Conservation (phyloP, 75 land plant genomes). For the Adiantum capillusveneris region DNA sequence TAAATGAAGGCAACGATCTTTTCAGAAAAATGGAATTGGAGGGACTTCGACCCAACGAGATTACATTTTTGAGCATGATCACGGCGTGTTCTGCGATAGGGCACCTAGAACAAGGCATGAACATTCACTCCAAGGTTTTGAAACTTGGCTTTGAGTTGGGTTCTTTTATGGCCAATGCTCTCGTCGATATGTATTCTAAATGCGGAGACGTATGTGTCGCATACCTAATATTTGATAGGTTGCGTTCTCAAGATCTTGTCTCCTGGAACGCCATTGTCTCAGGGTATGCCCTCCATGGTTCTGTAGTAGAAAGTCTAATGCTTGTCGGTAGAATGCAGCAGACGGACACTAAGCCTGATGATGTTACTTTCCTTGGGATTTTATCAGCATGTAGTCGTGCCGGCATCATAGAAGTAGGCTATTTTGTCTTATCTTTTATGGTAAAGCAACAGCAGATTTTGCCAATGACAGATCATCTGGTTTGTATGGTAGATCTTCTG, state of each 20-base stretch:
- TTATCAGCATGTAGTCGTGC: slow-evolving; percentile 48
- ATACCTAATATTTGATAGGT: slow-evolving; percentile 20
- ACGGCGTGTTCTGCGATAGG: slow-evolving; percentile 25
- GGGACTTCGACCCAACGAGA: slow-evolving; percentile 19
- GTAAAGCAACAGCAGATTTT: slow-evolving; percentile 15
- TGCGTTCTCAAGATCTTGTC: slow-evolving; percentile 31
- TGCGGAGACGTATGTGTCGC: slow-evolving; percentile 31
- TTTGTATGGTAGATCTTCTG: slow-evolving; percentile 58
- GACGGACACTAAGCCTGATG: slow-evolving; percentile 19
- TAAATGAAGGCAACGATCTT: slow-evolving; percentile 20
- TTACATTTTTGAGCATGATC: slow-evolving; percentile 24
- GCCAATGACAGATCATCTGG: slow-evolving; percentile 43
- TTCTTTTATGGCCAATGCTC: slow-evolving; percentile 30
- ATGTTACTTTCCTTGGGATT: slow-evolving; percentile 23
- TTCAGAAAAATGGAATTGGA: slow-evolving; percentile 22
- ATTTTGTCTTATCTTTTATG: slow-evolving; percentile 31
- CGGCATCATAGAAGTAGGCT: slow-evolving; percentile 40
- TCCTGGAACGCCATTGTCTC: slow-evolving; percentile 49
- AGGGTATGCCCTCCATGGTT: slow-evolving; percentile 37
- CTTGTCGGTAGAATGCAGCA: slow-evolving; percentile 34
- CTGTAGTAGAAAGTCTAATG: slow-evolving; percentile 14
- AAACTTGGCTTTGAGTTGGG: slow-evolving; percentile 20
- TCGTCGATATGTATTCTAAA: slow-evolving; percentile 43
- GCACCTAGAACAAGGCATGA: slow-evolving; percentile 21
- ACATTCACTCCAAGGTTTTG: slow-evolving; percentile 24